These are phyloP conservation scores for Priceomyces fermenticarens DNA, from an alignment of 805 yeast species.

Conservation along the genomic window DNA sequence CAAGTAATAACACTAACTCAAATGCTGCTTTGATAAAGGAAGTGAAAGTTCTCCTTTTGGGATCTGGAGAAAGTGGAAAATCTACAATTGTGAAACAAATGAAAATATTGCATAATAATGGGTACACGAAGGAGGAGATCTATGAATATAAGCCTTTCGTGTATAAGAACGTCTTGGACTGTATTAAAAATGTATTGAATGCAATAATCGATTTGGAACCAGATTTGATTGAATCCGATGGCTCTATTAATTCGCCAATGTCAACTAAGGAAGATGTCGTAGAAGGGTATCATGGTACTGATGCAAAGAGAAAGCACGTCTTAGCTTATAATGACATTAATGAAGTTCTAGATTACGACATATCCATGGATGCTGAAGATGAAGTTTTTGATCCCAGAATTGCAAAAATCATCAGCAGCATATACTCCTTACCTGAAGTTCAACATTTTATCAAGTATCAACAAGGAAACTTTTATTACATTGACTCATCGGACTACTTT, in stretches of 20 bases:
- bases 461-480: conserved; percentile 70
- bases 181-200: conserved; percentile 65
- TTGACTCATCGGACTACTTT: conserved; percentile 84
- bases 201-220: conserved; percentile 59
- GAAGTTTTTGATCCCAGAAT: conserved; percentile 49
- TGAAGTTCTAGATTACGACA: conserved; percentile 42
- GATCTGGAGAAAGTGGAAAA: conserved; percentile 88
- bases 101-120: conserved; percentile 72
- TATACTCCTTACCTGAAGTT: conserved; percentile 62
- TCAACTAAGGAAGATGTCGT: conserved; percentile 7
- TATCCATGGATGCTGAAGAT: conserved; percentile 49
- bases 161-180: conserved; percentile 71
- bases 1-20: not conserved
- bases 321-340: conserved; percentile 39
- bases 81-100: conserved; percentile 80
- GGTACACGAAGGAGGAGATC: conserved; percentile 68
- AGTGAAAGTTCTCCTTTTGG: conserved; percentile 71
- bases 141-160: conserved; percentile 76
- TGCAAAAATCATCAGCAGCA: conserved; percentile 44
- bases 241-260: conserved; percentile 4
- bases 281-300: conserved; percentile 10
- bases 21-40: conserved; percentile 31
- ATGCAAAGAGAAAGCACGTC: conserved; percentile 14
- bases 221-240: conserved; percentile 23
- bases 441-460: conserved; percentile 53